Percentiles rank a stretch among this genome's conserved stretches.
Evolutionary conservation across 495 filamentous ascomycete species (phyloP).

Genomic region (Apiosordaria backusii): DNA sequence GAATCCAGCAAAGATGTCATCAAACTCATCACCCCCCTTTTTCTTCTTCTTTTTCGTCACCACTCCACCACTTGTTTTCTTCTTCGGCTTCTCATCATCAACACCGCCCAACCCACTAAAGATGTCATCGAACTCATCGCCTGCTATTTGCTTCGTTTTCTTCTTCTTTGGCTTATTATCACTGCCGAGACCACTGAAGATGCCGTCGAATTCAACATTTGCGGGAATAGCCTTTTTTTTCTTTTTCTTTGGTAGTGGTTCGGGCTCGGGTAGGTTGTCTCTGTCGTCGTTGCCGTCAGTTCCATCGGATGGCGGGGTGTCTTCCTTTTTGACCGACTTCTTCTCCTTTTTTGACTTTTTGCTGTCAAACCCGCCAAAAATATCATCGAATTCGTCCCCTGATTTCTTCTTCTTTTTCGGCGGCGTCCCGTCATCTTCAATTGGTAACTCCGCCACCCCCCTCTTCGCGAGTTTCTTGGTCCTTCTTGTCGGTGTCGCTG

Average conservation of each 20-base stretch:
- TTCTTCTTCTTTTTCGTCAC: conserved; percentile 28
- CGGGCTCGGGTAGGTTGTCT: too few relatives aligned
- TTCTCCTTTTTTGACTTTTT: too few relatives aligned
- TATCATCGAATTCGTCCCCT: conserved; percentile 33
- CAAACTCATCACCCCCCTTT: conserved; percentile 32
- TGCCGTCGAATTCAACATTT: conserved; percentile 31
- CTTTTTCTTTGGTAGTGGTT: too few relatives aligned
- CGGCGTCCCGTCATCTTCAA: too few relatives aligned
- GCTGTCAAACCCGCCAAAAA: conserved; percentile 35
- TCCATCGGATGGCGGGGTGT: too few relatives aligned
- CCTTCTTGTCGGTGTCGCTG: not conserved
- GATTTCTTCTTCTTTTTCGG: not conserved
- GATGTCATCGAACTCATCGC: conserved; percentile 38
- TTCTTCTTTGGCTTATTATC: conserved; percentile 4
- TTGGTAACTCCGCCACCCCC: too few relatives aligned
- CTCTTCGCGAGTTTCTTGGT: too few relatives aligned
- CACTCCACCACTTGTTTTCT: not conserved
- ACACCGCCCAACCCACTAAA: conserved; percentile 22
- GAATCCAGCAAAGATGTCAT: conserved; percentile 31
- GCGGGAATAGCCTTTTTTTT: too few relatives aligned
- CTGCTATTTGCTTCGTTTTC: conserved; percentile 12
- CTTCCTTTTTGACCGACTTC: too few relatives aligned
- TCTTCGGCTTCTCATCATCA: not conserved
- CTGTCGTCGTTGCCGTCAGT: too few relatives aligned
- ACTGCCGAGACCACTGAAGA: conserved; percentile 19